Evolutionary conservation across 306 rosid species (phyloP), one percentile per base, ranked within the genome.

Genomic region (Ammopiptanthus mongolicus): DNA sequence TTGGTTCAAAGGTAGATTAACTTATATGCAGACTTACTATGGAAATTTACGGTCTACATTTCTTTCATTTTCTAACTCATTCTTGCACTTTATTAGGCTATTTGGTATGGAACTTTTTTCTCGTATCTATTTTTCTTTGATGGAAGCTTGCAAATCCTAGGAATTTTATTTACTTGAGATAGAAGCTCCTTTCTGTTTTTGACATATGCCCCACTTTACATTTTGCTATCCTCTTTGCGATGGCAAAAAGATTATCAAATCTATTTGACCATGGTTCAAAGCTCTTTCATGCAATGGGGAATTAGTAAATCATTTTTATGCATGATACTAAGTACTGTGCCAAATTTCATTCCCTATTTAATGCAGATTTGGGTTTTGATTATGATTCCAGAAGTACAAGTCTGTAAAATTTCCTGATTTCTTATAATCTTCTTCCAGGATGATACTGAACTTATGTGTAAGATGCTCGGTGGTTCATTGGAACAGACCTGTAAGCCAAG

Each of bases 361-460:
- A 65, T 14, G 47, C 23, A 56, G 28, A 53, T 25, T 42, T 0
- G 10, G 42, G 51, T 15, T 23, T 25, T 57, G 15, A 44, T 46
- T 80, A 47, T 56, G 37, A 65, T 34, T 57, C 9, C 47, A 5
- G 22, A 29, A 46, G 28, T 21, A 29, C 21, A n/a, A 55, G 65
- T 5, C 4, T 58, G n/a, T 31, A 21, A 39, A 15, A 19, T 9
- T 52, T 69, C 51, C 25, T 8, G 21, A 52, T 39, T 37, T 74
- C 19, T 65, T 56, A 50, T 59, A 63, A 70, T 64, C 52, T 48
- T 36, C 46, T 57, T 66, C 73, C 83, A 95, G 99, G 83, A 73
- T 28, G 91, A 95, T 78, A 97, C 97, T 36, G 92, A 85, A 84
- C 87, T 79, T 84, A 64, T 87, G 95, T 85, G 78, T 80, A 86